Base-by-base conservation (phyloP, 352 stramenopile species). In the Phytopythium mirpurense region DNA sequence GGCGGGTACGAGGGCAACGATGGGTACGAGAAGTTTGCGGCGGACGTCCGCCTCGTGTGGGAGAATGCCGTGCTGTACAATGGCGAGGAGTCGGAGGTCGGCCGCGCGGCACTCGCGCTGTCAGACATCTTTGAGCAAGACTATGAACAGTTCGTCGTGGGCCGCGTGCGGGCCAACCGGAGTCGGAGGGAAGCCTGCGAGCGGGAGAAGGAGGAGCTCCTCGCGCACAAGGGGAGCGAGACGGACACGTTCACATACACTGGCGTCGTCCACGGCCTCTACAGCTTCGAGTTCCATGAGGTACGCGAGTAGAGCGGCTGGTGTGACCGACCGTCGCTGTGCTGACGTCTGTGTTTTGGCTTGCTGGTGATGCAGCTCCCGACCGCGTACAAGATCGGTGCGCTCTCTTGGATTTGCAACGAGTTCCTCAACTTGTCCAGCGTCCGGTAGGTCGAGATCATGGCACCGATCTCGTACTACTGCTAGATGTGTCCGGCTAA, bases 41-140 rank as follows among this genome's bases (percentile, higher is more conserved):
- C 66, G 11, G 84, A 95, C 55, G 72, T 93, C 42, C 80, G 80
- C n/a, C 65, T 93, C 36, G 83, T 95, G 34, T 95, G 82, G 82
- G 83, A 91, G 49, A 95, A 95, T 48, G 75, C 73, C 40, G 57
- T 88, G 26, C 53, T 80, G 5, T 93, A 89, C 61, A 93, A 93
- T 56, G 70, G 74, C 2, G 80, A 90, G 54, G 78, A 93, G 18
- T 90, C 83, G 8, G 78, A 90, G 51, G 68, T 93, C 24, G 82
- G 82, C 12, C 70, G 68, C 31, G 74, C 79, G 50, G 82, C 82
- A 4, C 51, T 83, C n/a, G 75, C 64, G 5, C 65, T 93, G 18
- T 90, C 82, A 1, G 82, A 90, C 56, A 74, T 93, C 23, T 93
- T 90, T 37, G 79, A 93, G 50, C 78, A 86, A 72, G 79, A 93